Percentiles rank a stretch among this genome's conserved stretches.
phyloP scores from a whole-genome alignment of 2,329 filamentous ascomycete species.

The Cordyceps tenuipes region DNA sequence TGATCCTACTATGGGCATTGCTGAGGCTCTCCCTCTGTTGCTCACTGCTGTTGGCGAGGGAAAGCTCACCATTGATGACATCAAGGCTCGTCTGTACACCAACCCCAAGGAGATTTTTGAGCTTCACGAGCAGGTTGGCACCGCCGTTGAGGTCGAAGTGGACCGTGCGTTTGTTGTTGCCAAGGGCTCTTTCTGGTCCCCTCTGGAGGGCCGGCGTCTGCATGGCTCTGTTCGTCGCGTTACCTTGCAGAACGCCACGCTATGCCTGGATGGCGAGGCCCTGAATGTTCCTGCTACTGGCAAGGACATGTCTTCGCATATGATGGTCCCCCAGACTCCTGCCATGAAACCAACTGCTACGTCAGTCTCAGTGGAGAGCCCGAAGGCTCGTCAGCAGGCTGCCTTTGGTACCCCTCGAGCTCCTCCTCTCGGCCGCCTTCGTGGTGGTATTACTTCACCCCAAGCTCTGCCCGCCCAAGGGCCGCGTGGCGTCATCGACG shows the following conservation, averaged over 20 bases:
- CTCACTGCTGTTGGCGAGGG: constrained; percentile 70
- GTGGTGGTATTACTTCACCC: constrained; percentile 20
- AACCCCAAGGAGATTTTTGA: constrained; percentile 77
- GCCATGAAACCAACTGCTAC: constrained; percentile 42
- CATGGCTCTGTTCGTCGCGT: constrained; percentile 66
- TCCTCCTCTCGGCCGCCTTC: constrained; percentile 20
- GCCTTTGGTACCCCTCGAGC: constrained; percentile 24
- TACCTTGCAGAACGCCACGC: constrained; percentile 64
- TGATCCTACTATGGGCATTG: constrained; percentile 57
- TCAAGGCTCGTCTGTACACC: constrained; percentile 62
- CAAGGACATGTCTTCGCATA: constrained; percentile 68
- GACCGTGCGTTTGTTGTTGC: constrained; percentile 60
- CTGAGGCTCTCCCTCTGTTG: constrained; percentile 65
- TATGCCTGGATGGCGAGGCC: constrained; percentile 62
- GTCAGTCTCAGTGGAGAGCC: constrained; percentile 29
- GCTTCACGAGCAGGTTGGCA: constrained; percentile 69
- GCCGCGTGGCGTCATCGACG: constrained; percentile 27
- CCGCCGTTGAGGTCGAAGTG: constrained; percentile 66
- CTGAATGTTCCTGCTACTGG: constrained; percentile 50
- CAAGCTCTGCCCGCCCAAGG: constrained; percentile 18
- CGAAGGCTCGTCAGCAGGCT: constrained; percentile 25
- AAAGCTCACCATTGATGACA: constrained; percentile 63
- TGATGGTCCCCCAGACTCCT: constrained; percentile 47
- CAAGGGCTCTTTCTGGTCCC: constrained; percentile 50
- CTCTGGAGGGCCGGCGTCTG: constrained; percentile 61